Conservation (phyloP, 306 rosid genomes). For the Cucurbita maxima region DNA sequence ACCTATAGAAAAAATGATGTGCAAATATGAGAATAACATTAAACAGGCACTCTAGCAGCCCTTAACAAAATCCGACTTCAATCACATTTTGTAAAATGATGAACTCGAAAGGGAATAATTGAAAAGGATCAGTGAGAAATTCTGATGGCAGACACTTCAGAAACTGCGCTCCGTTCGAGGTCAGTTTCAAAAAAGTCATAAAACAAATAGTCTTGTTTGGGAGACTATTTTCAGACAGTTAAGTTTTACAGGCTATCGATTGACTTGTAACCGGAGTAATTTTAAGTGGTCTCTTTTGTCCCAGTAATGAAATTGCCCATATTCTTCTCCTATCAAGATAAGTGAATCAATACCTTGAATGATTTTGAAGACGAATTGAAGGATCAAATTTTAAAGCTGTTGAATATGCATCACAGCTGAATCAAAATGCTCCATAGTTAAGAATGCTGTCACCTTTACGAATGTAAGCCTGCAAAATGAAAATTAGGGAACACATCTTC, state of each 20-base stretch:
- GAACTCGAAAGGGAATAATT: background rate
- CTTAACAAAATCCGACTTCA: background rate
- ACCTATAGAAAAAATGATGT: constrained; percentile 25
- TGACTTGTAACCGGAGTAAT: background rate
- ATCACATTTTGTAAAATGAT: background rate
- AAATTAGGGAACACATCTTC: background rate
- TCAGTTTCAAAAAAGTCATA: background rate
- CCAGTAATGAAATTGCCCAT: background rate
- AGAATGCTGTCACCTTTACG: constrained; percentile 62
- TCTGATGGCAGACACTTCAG: background rate
- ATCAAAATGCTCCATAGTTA: constrained; percentile 44
- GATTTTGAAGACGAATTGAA: constrained; percentile 57
- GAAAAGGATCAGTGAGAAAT: background rate
- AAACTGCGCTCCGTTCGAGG: background rate
- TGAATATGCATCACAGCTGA: constrained; percentile 49
- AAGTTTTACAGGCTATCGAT: background rate
- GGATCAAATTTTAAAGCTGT: constrained; percentile 51
- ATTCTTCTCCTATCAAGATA: background rate
- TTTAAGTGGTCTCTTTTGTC: background rate
- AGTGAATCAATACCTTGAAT: constrained; percentile 45
- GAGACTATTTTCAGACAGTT: background rate
- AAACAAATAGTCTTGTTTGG: background rate
- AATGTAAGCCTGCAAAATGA: constrained; percentile 53
- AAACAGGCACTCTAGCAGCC: background rate
- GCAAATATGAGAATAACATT: background rate